These are phyloP conservation scores for Cercospora beticola DNA, from an alignment of 2,329 filamentous ascomycete genomes.

Conservation along the genomic window DNA sequence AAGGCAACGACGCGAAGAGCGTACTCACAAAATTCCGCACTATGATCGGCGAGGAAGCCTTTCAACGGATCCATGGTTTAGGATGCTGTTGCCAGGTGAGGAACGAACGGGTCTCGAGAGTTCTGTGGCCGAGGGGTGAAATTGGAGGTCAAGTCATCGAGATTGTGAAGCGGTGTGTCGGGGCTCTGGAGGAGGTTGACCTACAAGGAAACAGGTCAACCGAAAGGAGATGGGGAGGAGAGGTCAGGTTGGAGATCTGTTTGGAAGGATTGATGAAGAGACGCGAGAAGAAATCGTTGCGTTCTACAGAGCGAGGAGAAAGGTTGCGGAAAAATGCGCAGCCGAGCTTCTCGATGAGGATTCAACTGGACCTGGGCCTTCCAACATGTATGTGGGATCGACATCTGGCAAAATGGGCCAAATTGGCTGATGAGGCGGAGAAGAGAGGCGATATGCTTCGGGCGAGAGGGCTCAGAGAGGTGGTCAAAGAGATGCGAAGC, in stretches of 20 bases:
- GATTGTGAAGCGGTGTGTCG: not conserved
- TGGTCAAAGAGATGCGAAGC: not conserved
- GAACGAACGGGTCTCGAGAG: not conserved
- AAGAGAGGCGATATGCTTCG: not conserved
- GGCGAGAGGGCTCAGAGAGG: not conserved
- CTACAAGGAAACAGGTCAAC: not conserved
- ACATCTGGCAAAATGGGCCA: not conserved
- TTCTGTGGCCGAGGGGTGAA: not conserved
- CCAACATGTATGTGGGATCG: constrained; percentile 5
- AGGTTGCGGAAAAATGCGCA: not conserved
- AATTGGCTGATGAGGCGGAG: constrained; percentile 3
- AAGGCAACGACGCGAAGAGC: constrained; percentile 2
- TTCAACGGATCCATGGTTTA: not conserved
- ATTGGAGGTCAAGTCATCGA: not conserved
- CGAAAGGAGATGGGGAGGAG: not conserved
- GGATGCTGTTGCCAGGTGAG: not conserved
- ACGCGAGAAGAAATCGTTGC: not conserved
- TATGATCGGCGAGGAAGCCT: constrained; percentile 2
- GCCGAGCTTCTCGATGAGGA: not conserved
- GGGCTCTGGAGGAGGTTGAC: not conserved
- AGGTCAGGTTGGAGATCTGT: not conserved
- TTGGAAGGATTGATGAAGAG: not conserved
- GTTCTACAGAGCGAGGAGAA: not conserved
- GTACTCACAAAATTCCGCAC: not conserved
- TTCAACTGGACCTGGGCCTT: not conserved